Conservation (phyloP, 768 basidiomycete species). For the Lentinus brumalis region DNA sequence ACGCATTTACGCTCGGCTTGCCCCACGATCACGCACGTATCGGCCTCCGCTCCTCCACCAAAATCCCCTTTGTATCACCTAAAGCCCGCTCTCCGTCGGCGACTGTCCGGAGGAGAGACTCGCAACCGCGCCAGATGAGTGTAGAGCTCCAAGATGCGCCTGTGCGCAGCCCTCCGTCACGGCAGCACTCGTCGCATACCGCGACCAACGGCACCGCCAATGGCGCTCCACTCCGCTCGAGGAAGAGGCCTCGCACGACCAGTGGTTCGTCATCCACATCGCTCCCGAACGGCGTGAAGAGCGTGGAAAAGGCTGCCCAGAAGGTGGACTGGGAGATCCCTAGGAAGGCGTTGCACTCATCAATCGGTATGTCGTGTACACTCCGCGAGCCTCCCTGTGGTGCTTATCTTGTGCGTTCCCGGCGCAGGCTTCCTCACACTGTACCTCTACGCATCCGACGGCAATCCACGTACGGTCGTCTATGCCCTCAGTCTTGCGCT, state of each 20-base stretch:
- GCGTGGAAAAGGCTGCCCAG: background rate
- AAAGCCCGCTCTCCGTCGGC: conserved; percentile 19
- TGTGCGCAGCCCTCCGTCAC: background rate
- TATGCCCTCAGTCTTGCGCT: conserved; percentile 66
- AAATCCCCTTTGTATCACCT: conserved; percentile 24
- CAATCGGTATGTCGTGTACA: conserved; percentile 65
- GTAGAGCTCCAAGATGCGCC: conserved; percentile 2
- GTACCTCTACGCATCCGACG: conserved; percentile 54
- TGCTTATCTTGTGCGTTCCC: background rate
- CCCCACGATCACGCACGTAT: conserved; percentile 22
- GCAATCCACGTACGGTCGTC: conserved; percentile 54
- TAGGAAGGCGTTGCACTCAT: conserved; percentile 82
- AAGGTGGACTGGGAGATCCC: conserved; percentile 86
- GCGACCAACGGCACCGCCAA: conserved; percentile 3
- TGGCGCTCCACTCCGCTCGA: conserved; percentile 9
- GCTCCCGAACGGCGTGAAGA: background rate
- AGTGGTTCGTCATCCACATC: background rate
- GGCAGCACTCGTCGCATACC: background rate
- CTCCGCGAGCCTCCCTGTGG: background rate
- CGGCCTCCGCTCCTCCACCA: conserved; percentile 24
- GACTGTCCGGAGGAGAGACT: background rate
- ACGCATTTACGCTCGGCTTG: conserved; percentile 27
- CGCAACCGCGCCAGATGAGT: conserved; percentile 11
- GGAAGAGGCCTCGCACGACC: conserved; percentile 10
- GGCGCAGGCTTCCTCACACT: conserved; percentile 63